phyloP scores from a whole-genome alignment of 228 moss, liverwort and hornwort species.

The Sphagnum magellanicum region DNA sequence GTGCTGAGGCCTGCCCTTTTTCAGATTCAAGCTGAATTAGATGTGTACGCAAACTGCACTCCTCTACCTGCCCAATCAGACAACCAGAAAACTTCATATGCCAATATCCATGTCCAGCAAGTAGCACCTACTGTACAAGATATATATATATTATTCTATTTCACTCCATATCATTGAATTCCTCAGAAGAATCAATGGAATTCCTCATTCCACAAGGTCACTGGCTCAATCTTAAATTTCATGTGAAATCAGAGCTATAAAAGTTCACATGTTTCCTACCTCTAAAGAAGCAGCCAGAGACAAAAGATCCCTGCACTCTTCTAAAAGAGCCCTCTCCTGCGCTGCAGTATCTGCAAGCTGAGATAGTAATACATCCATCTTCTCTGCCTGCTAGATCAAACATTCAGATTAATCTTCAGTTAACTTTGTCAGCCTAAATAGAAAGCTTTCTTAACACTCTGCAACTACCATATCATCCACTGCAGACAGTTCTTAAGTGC shows the following conservation, averaged over 20 bases:
- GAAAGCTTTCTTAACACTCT: too few species aligned
- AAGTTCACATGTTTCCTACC: slow-evolving; percentile 20
- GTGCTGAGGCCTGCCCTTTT: slow-evolving; percentile 24
- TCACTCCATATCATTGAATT: too few species aligned
- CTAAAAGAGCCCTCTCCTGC: slow-evolving; percentile 83
- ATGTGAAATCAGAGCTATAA: too few species aligned
- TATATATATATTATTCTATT: too few species aligned
- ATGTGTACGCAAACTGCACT: slow-evolving; percentile 50
- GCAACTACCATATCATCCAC: background rate
- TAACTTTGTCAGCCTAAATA: too few species aligned
- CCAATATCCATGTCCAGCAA: too few species aligned
- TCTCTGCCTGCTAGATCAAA: slow-evolving; percentile 56
- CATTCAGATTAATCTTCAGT: too few species aligned
- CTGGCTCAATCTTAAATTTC: too few species aligned
- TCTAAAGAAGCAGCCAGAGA: slow-evolving; percentile 80
- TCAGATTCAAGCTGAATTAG: slow-evolving; percentile 54
- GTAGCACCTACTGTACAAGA: too few species aligned
- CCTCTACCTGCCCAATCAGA: slow-evolving; percentile 41
- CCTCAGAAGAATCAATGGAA: too few species aligned
- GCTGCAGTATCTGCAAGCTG: slow-evolving; percentile 91
- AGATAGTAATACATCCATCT: slow-evolving; percentile 78
- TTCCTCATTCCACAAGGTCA: too few species aligned
- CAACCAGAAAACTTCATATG: too few species aligned
- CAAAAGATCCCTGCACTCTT: slow-evolving; percentile 83
- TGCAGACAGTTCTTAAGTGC: background rate